phyloP scores from a whole-genome alignment of 176 grass and related monocot species.

The Oryza brachyantha region DNA sequence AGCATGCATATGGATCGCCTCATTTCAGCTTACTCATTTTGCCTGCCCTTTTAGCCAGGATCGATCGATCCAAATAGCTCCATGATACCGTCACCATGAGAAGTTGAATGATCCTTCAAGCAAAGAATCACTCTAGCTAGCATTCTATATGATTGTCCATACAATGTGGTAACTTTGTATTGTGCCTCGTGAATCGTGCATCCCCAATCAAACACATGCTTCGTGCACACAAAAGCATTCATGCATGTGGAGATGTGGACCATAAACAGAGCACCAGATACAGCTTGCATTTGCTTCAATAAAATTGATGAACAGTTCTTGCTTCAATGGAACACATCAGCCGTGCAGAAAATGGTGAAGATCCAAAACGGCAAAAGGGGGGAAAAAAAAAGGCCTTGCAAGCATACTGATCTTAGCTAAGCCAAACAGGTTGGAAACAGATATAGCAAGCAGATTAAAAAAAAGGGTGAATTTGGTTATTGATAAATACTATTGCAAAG shows the following conservation, averaged over 20 bases:
- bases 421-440: not conserved
- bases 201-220: not conserved
- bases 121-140: constrained; percentile 23
- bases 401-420: not conserved
- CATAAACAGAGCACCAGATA: not conserved
- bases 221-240: not conserved
- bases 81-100: constrained; percentile 17
- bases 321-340: not conserved
- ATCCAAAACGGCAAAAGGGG: not conserved
- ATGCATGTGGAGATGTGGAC: not conserved
- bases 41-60: constrained; percentile 32
- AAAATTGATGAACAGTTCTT: not conserved
- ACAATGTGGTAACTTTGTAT: not conserved
- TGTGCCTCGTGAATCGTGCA: not conserved
- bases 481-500: not conserved
- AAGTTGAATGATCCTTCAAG: constrained; percentile 29
- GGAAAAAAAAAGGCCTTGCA: not conserved
- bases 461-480: not conserved
- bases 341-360: not conserved
- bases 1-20: constrained; percentile 36
- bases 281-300: not conserved
- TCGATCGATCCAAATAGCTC: not conserved
- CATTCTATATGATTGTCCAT: constrained; percentile 9
- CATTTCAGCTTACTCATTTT: constrained; percentile 41
- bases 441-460: not conserved